Evolutionary conservation across 192 early-diverging fungal genomes (phyloP).

Genomic region (Cladochytrium replicatum): DNA sequence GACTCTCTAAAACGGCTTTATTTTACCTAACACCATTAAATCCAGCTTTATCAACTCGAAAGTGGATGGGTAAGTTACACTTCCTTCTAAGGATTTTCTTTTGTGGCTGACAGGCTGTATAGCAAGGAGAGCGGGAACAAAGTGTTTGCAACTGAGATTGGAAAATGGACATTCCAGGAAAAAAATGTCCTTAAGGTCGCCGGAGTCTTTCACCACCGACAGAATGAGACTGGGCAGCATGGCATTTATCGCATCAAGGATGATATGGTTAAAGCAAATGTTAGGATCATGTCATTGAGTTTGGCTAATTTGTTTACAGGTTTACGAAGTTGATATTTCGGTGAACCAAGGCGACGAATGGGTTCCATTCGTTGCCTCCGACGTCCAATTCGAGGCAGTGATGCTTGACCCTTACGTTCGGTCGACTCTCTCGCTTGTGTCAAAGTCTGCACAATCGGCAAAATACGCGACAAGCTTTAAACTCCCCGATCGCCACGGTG

Average conservation of each 20-base stretch:
- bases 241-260: slow-evolving; percentile 90
- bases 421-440: slow-evolving; percentile 37
- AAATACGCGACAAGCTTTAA: slow-evolving; percentile 42
- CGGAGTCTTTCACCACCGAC: slow-evolving; percentile 52
- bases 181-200: slow-evolving; percentile 74
- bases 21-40: slow-evolving; percentile 8
- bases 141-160: slow-evolving; percentile 62
- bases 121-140: slow-evolving; percentile 46
- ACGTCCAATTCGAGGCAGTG: slow-evolving; percentile 84
- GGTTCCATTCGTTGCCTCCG: slow-evolving; percentile 69
- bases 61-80: background rate
- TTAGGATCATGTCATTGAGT: slow-evolving; percentile 12
- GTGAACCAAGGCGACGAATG: slow-evolving; percentile 72
- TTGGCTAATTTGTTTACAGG: slow-evolving; percentile 29
- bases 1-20: background rate
- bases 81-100: background rate
- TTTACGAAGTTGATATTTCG: slow-evolving; percentile 68
- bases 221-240: slow-evolving; percentile 50
- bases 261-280: slow-evolving; percentile 53
- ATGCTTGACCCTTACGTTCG: slow-evolving; percentile 98
- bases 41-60: slow-evolving; percentile 11
- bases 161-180: slow-evolving; percentile 88
- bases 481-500: slow-evolving; percentile 93
- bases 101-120: background rate
- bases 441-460: slow-evolving; percentile 8